Evolutionary conservation across 352 stramenopile genomes (phyloP).

Genomic region (Globisporangium mamillatum): DNA sequence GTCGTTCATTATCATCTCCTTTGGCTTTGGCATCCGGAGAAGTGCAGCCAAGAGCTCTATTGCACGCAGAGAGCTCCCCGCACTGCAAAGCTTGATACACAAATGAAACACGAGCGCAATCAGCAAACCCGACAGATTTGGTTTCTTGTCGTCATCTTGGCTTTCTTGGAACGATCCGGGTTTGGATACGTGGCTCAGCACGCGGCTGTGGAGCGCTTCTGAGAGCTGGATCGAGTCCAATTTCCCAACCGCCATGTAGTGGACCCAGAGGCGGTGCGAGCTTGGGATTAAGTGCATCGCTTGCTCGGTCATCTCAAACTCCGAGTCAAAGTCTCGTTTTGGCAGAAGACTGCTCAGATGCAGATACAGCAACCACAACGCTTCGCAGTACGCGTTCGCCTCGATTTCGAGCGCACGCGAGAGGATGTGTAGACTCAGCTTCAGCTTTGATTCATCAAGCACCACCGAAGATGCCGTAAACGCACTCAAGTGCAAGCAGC

Average conservation of each 20-base stretch:
- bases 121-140: constrained; percentile 14
- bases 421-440: constrained; percentile 26
- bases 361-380: constrained; percentile 33
- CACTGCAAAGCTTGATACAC: constrained; percentile 16
- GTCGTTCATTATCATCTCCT: not conserved
- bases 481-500: constrained; percentile 12
- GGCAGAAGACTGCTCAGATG: constrained; percentile 22
- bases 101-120: constrained; percentile 18
- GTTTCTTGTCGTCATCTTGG: not conserved
- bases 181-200: constrained; percentile 15
- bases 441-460: constrained; percentile 16
- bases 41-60: constrained; percentile 16
- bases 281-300: constrained; percentile 27
- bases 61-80: not conserved
- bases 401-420: constrained; percentile 36
- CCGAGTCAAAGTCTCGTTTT: constrained; percentile 16
- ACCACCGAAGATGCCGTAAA: not conserved
- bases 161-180: not conserved
- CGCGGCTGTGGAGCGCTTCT: constrained; percentile 13
- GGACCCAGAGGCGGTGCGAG: constrained; percentile 29
- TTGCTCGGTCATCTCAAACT: constrained; percentile 33
- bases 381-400: constrained; percentile 35
- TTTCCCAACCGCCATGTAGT: constrained; percentile 21
- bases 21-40: not conserved
- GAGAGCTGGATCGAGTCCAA: constrained; percentile 17